Percentiles rank a stretch among this genome's conserved stretches.
These are phyloP conservation scores for Sporothrix curviconia DNA, from an alignment of 2,329 filamentous ascomycete genomes.

Conservation along the genomic window DNA sequence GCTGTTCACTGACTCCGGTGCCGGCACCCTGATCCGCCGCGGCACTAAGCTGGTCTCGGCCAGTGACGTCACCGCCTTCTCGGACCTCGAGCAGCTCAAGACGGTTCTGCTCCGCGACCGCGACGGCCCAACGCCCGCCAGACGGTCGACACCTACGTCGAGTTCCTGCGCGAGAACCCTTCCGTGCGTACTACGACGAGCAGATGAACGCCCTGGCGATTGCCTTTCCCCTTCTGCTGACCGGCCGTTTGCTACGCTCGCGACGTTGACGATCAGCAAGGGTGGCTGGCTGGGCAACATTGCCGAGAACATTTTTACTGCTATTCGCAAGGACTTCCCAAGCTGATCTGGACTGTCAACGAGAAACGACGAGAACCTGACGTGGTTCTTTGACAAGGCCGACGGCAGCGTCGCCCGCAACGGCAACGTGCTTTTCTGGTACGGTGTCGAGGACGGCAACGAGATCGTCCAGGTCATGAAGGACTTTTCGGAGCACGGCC, in stretches of 20 bases:
- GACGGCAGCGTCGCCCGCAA: constrained; percentile 82
- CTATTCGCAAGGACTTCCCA: constrained; percentile 87
- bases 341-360: constrained; percentile 93
- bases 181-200: constrained; percentile 93
- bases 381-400: constrained; percentile 97
- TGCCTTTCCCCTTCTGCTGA: constrained; percentile 68
- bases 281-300: constrained; percentile 91
- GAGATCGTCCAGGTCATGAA: constrained; percentile 78
- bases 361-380: constrained; percentile 92
- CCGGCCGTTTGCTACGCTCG: constrained; percentile 69
- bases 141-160: constrained; percentile 80
- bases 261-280: constrained; percentile 89
- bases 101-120: constrained; percentile 74
- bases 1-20: constrained; percentile 91
- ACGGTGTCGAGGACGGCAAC: constrained; percentile 73
- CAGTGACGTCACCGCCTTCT: constrained; percentile 65
- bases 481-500: constrained; percentile 75
- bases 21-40: constrained; percentile 83
- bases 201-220: constrained; percentile 88
- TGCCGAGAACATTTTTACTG: constrained; percentile 88
- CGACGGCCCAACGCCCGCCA: constrained; percentile 71
- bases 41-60: constrained; percentile 82
- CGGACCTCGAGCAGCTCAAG: constrained; percentile 71
- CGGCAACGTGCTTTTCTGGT: constrained; percentile 94
- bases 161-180: constrained; percentile 67